phyloP scores from a whole-genome alignment of 257 asterid genomes.

The Ocimum tenuiflorum region DNA sequence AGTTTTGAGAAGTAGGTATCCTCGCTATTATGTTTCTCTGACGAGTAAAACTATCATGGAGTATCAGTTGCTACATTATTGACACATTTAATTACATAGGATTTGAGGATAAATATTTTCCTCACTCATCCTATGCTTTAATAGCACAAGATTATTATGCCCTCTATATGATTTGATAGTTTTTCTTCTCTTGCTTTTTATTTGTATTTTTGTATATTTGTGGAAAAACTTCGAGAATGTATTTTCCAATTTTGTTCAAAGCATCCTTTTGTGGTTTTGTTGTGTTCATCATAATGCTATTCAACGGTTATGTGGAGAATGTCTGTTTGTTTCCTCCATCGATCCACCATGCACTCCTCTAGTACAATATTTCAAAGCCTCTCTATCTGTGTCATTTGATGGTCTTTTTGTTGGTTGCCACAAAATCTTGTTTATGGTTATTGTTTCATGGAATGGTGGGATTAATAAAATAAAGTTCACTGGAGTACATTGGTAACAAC shows the following conservation, averaged over 20 bases:
- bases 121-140: neutral
- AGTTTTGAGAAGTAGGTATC: slow-evolving; percentile 74
- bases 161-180: neutral
- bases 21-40: slow-evolving; percentile 10
- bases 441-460: neutral
- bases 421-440: neutral
- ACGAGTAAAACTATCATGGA: neutral
- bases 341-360: neutral
- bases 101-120: neutral
- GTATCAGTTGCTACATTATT: neutral
- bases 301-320: neutral
- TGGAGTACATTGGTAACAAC: neutral
- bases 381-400: neutral
- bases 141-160: neutral
- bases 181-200: neutral
- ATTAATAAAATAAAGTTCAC: neutral
- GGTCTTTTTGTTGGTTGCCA: neutral
- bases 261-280: neutral
- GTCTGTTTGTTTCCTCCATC: neutral
- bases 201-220: neutral
- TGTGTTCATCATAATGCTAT: neutral
- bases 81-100: neutral
- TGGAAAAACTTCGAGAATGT: neutral
- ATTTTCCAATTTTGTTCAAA: neutral
- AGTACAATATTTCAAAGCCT: neutral